These are phyloP conservation scores for Talaromyces borbonicus DNA, from an alignment of 495 filamentous ascomycete species.

Conservation along the genomic window DNA sequence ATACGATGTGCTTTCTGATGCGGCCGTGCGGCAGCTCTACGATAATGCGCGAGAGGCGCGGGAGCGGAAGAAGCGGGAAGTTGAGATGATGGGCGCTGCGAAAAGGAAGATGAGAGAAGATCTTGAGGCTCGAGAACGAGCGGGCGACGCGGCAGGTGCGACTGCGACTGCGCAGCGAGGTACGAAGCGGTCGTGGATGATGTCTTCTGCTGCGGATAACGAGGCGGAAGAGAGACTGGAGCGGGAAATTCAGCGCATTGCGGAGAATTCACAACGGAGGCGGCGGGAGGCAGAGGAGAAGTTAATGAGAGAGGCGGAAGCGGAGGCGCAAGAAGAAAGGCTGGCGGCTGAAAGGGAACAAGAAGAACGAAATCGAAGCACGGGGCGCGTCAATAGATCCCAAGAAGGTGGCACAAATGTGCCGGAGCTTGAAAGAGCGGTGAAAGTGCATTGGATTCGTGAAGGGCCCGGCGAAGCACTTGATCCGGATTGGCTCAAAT, in stretches of 20 bases:
- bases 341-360: slow-evolving; percentile 24
- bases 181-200: slow-evolving; percentile 37
- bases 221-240: slow-evolving; percentile 49
- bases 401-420: slow-evolving; percentile 36
- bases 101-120: slow-evolving; percentile 69
- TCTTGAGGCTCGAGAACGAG: slow-evolving; percentile 53
- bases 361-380: slow-evolving; percentile 27
- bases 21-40: slow-evolving; percentile 51
- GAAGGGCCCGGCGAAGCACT: slow-evolving; percentile 34
- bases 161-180: slow-evolving; percentile 19
- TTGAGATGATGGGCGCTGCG: slow-evolving; percentile 54
- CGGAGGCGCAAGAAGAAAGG: slow-evolving; percentile 27
- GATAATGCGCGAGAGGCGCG: slow-evolving; percentile 58
- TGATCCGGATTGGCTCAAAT: slow-evolving; percentile 32
- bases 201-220: slow-evolving; percentile 31
- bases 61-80: slow-evolving; percentile 49
- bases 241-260: slow-evolving; percentile 50
- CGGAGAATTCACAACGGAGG: slow-evolving; percentile 51
- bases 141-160: slow-evolving; percentile 20
- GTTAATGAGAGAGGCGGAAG: slow-evolving; percentile 39
- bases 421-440: slow-evolving; percentile 45
- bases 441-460: slow-evolving; percentile 50
- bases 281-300: slow-evolving; percentile 40
- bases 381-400: slow-evolving; percentile 30
- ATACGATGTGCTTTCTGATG: slow-evolving; percentile 60